Conservation (phyloP, 768 basidiomycete species). For the Tubosaeta brunneosetosa region DNA sequence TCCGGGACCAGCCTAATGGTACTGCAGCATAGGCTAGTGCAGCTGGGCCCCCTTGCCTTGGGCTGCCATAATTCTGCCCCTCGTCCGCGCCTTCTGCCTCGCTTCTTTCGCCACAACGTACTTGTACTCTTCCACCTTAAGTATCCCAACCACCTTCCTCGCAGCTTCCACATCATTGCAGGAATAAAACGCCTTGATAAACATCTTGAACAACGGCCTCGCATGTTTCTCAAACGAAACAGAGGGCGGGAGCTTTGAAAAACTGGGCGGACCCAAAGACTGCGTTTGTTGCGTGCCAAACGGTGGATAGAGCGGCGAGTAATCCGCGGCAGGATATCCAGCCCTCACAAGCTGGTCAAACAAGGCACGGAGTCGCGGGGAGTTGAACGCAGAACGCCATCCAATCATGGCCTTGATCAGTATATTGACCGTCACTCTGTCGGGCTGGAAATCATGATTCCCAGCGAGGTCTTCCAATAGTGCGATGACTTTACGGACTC, state of each 20-base stretch:
- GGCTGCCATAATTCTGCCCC: conserved; percentile 16
- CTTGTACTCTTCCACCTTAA: conserved; percentile 39
- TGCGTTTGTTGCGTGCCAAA: conserved; percentile 37
- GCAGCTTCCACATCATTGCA: conserved; percentile 53
- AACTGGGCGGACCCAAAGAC: conserved; percentile 13
- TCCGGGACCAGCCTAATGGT: background rate
- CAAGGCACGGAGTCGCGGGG: conserved; percentile 43
- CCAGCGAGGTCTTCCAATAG: conserved; percentile 41
- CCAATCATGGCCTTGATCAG: conserved; percentile 55
- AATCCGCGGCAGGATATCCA: conserved; percentile 49
- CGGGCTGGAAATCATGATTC: conserved; percentile 50
- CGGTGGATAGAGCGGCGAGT: conserved; percentile 35
- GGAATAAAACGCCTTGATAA: conserved; percentile 59
- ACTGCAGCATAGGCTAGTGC: background rate
- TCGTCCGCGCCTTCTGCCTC: conserved; percentile 17
- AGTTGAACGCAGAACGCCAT: conserved; percentile 44
- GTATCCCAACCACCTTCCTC: conserved; percentile 47
- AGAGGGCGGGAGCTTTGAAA: conserved; percentile 37
- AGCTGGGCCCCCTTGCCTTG: background rate
- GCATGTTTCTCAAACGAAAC: conserved; percentile 57
- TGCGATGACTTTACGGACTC: conserved; percentile 39
- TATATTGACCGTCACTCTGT: conserved; percentile 69
- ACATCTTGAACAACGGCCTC: conserved; percentile 68
- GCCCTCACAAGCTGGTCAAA: conserved; percentile 59
- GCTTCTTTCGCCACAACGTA: conserved; percentile 7